Conservation (phyloP, 78 protist genomes). For the Blattamonas nauphoetae region DNA sequence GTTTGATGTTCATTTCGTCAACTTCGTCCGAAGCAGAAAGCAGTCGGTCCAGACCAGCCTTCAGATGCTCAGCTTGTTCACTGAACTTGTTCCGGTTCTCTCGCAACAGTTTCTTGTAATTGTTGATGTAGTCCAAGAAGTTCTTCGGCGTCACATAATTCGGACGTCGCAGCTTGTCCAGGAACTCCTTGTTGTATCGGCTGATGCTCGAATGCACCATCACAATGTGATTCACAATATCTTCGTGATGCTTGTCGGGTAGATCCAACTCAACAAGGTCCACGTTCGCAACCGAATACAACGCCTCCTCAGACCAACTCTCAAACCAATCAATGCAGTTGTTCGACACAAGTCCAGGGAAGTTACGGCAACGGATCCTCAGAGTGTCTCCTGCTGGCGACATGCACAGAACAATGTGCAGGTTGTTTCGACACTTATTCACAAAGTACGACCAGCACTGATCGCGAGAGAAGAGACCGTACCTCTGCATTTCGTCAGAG, state of each 20-base stretch:
- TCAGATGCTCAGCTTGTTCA: constrained; percentile 35
- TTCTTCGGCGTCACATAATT: constrained; percentile 82
- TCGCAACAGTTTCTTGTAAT: constrained; percentile 45
- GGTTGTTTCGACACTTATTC: constrained; percentile 58
- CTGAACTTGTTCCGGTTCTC: constrained; percentile 21
- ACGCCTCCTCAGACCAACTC: constrained; percentile 71
- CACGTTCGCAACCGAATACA: constrained; percentile 53
- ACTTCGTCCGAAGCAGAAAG: constrained; percentile 56
- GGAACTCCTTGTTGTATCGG: constrained; percentile 10
- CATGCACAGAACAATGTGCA: constrained; percentile 77
- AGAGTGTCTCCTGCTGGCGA: constrained; percentile 69
- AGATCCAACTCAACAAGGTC: constrained; percentile 26
- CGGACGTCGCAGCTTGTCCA: constrained; percentile 41
- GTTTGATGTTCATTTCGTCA: constrained; percentile 26
- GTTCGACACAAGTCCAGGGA: constrained; percentile 72
- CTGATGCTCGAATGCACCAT: constrained; percentile 38
- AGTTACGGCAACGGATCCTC: constrained; percentile 64
- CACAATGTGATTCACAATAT: constrained; percentile 56
- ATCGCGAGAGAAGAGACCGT: constrained; percentile 37
- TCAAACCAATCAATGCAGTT: constrained; percentile 78
- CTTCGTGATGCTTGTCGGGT: constrained; percentile 11
- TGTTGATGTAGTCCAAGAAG: constrained; percentile 67
- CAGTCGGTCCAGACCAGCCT: constrained; percentile 61
- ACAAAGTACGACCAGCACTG: constrained; percentile 60
- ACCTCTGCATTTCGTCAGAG: constrained; percentile 30